A percentile compares a stretch with the other conserved stretches of the same genome.
Evolutionary conservation across 176 grass and related monocot genomes (phyloP).

Genomic region (Poa annua): DNA sequence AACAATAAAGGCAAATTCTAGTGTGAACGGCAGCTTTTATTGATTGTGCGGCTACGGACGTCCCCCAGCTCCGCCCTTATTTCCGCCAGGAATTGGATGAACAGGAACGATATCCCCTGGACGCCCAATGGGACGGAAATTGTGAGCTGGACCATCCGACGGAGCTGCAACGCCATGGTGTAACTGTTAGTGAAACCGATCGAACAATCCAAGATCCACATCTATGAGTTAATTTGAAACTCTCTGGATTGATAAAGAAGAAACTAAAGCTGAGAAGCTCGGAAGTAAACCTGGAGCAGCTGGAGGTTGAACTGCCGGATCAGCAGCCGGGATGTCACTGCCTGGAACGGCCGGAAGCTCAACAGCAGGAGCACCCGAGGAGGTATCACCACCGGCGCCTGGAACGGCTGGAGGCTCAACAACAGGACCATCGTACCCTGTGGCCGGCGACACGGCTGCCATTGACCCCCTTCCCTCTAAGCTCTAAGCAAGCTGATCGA

Average conservation of each 20-base stretch:
- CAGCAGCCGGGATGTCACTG: not conserved
- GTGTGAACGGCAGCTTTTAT: too few species aligned
- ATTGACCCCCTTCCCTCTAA: not conserved
- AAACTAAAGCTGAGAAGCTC: not conserved
- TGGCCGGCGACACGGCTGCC: not conserved
- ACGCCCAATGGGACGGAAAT: not conserved
- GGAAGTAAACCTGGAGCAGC: not conserved
- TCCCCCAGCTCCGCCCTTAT: too few species aligned
- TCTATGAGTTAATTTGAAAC: not conserved
- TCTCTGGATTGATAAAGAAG: not conserved
- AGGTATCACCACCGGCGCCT: not conserved
- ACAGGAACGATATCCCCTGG: too few species aligned
- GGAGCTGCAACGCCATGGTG: not conserved
- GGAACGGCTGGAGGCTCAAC: not conserved
- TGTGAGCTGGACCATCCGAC: not conserved
- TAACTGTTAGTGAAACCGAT: not conserved
- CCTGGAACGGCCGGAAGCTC: too few species aligned
- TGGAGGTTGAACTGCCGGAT: not conserved
- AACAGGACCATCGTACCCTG: not conserved
- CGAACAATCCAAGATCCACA: not conserved
- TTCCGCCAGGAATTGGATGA: too few species aligned
- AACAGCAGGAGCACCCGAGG: not conserved
- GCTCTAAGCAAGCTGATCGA: not conserved
- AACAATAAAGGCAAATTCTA: too few species aligned
- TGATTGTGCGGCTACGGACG: too few species aligned